Evolutionary conservation across 352 stramenopile species (phyloP).

Genomic region (Pythium rhizo-oryzae): DNA sequence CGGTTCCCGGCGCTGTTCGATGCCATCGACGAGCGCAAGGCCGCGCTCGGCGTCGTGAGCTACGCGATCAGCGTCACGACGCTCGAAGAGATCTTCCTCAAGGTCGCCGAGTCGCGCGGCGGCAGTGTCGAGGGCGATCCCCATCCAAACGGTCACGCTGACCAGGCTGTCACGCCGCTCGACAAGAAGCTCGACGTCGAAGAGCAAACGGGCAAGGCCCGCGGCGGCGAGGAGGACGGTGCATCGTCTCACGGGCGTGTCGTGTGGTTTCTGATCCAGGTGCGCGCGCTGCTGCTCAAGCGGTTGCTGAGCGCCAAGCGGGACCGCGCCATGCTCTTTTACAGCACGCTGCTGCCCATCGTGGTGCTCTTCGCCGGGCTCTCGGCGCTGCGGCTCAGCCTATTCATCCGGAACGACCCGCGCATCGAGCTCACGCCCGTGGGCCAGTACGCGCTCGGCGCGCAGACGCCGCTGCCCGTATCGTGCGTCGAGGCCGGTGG

Average conservation of each 20-base stretch:
- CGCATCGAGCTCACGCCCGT: slow-evolving; percentile 41
- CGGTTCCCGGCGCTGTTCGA: slow-evolving; percentile 77
- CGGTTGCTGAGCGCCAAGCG: slow-evolving; percentile 52
- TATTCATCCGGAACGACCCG: slow-evolving; percentile 53
- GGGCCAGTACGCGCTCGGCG: slow-evolving; percentile 37
- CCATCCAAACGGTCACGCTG: neutral
- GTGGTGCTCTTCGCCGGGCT: slow-evolving; percentile 68
- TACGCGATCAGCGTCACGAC: slow-evolving; percentile 87
- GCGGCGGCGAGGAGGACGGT: too few relatives aligned
- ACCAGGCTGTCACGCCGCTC: neutral
- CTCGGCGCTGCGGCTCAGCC: slow-evolving; percentile 54
- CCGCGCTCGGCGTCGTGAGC: slow-evolving; percentile 44
- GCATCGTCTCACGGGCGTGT: neutral
- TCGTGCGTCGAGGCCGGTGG: slow-evolving; percentile 33
- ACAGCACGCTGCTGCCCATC: slow-evolving; percentile 71
- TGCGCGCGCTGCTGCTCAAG: slow-evolving; percentile 66
- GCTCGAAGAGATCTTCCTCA: slow-evolving; percentile 91
- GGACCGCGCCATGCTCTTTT: slow-evolving; percentile 74
- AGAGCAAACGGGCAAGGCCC: too few relatives aligned
- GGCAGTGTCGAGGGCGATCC: neutral
- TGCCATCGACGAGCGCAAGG: slow-evolving; percentile 53
- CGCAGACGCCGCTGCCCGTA: slow-evolving; percentile 48
- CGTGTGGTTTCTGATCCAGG: slow-evolving; percentile 42
- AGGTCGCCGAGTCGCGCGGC: slow-evolving; percentile 56
- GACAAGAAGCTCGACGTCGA: slow-evolving; percentile 2